Base-by-base conservation (phyloP, 805 yeast genomes). In the Kodamaea sagamina region DNA sequence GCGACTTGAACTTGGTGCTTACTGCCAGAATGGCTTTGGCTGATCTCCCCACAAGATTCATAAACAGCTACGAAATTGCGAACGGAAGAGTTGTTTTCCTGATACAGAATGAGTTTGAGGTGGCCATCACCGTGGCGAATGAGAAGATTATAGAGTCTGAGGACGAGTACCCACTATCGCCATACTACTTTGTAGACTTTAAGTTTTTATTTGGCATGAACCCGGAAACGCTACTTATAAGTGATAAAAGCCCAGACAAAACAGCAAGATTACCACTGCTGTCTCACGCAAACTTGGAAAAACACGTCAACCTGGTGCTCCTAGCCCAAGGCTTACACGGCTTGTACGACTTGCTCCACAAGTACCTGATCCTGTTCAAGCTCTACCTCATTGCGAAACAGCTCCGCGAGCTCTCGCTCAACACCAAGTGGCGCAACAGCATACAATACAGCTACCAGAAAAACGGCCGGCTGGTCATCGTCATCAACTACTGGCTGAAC, bases 151-250 rank as follows among this genome's bases (percentile, higher is more conserved):
- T 65, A 15, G 82, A 82, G 4, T 82, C 79, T 53, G 81, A 81
- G 17, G 71, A 68, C 3, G 75, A 77, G 28, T 67, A 67, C 49
- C 45, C 41, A 16, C 58, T 59, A 34, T 78, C 89, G 0, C 89
- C 89, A 11, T 83, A 86, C 53, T 86, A 82, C 57, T 73, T 89
- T 47, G 85, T 92, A 15, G 92, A 87, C 58, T 84, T 89, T 62
- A 74, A 79, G 43, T 77, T 89, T 43, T 66, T 76, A 16, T 83
- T 85, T 53, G 72, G 76, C 7, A 68, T 74, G 19, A 65, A 65
- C 47, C 69, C 63, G 4, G 71, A 65, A 37, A 61, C 63, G 1
- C 44, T 57, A 8, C 51, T 66, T 32, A 65, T 65, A 12, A 58
- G 67, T 11, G 65, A 65, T 41, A 40, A 24, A 21, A 29, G 34